Base-by-base conservation (phyloP, 352 stramenopile genomes). In the Pythium pyrilobum region DNA sequence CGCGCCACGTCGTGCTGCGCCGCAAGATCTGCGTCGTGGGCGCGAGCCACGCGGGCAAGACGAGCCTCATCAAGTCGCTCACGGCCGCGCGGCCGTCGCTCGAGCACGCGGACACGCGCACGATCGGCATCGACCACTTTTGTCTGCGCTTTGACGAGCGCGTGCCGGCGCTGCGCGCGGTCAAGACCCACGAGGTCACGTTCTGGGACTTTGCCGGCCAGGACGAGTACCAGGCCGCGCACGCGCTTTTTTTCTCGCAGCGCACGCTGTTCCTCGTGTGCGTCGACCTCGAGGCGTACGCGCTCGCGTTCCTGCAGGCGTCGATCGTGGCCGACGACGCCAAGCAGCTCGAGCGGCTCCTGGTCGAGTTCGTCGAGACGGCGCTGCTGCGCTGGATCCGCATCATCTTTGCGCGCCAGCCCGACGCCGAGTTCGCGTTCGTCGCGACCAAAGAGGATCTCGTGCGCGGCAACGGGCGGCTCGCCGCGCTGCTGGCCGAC, bases 101-200 rank as follows among this genome's bases (percentile, higher is more conserved):
- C 0, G 43, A 59, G 25, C 32, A 45, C 5, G 32, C 45, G 8
- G 56, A 67, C 18, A 27, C 46, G 11, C 66, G 61, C 1, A 74
- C 62, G 1, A 60, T 74, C 21, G 66, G 66, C 1, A 61, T 74
- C 4, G 62, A 74, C 23, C 50, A 69, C 13, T 60, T 73, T 24
- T 16, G 31, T 2, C 57, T 45, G 27, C 20, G 47, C 7, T 69
- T 74, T 27, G 13, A n/a, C 0, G 16, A 44, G 10, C 16, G 5
- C 12, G 8, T 5, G 3, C 20, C 20, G 29, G 7, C 5, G 37
- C 8, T 23, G 3, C 7, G 20, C 2, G 34, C 3, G 21, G 18
- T 15, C 11, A 50, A 40, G 13, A 47, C 32, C 4, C 36, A 64
- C 36, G 48, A 52, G 31, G 40, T 65, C 21, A 56, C 44, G 12